Conservation (phyloP, 352 stramenopile genomes). For the Phytopythium cucurbitacearum region DNA sequence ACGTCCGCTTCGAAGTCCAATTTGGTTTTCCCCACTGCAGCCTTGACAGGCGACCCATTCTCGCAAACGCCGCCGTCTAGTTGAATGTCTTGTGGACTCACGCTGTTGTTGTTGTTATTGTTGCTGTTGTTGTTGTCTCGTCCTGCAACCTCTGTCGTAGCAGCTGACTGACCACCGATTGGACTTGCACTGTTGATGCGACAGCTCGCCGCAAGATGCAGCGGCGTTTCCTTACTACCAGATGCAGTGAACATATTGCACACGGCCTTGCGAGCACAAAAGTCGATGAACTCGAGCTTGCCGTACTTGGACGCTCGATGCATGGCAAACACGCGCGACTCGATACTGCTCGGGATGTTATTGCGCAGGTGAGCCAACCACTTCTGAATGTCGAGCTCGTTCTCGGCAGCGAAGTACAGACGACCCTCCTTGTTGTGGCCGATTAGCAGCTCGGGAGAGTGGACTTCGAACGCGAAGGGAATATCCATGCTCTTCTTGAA, state of each 20-base stretch:
- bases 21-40: slow-evolving; percentile 19
- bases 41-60: background rate
- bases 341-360: slow-evolving; percentile 65
- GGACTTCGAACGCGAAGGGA: slow-evolving; percentile 86
- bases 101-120: slow-evolving; percentile 11
- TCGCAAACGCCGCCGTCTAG: background rate
- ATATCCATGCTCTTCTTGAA: slow-evolving; percentile 81
- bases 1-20: slow-evolving; percentile 46
- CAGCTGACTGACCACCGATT: background rate
- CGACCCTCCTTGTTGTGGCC: slow-evolving; percentile 85
- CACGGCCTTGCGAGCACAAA: slow-evolving; percentile 35
- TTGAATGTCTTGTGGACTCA: background rate
- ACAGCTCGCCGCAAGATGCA: slow-evolving; percentile 64
- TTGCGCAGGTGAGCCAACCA: slow-evolving; percentile 87
- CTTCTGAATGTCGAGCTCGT: slow-evolving; percentile 83
- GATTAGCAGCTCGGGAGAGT: slow-evolving; percentile 81
- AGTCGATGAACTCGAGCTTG: slow-evolving; percentile 63
- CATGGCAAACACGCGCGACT: slow-evolving; percentile 78
- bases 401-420: slow-evolving; percentile 83
- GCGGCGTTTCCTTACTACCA: slow-evolving; percentile 33
- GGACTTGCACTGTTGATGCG: background rate
- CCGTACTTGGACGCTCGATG: slow-evolving; percentile 55
- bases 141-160: slow-evolving; percentile 12
- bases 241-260: slow-evolving; percentile 31
- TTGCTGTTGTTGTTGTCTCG: slow-evolving; percentile 15